Evolutionary conservation across 306 rosid species (phyloP).

Genomic region (Abrus pulchellus): DNA sequence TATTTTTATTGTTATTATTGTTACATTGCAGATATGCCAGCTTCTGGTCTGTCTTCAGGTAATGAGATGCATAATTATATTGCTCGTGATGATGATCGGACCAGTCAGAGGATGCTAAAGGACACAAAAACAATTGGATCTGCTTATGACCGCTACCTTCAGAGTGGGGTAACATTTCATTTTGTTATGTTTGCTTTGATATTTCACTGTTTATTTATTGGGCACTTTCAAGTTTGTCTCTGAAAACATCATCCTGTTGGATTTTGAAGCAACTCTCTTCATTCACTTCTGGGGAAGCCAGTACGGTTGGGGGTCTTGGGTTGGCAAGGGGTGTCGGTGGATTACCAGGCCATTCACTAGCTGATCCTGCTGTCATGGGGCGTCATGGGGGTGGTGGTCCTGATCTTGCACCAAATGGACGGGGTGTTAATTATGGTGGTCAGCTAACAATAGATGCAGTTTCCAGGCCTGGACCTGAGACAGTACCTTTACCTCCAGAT

Average conservation of each 20-base stretch:
- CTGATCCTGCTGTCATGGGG: constrained; percentile 67
- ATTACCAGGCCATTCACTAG: constrained; percentile 60
- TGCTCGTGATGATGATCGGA: constrained; percentile 65
- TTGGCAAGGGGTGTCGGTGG: constrained; percentile 66
- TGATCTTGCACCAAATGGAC: constrained; percentile 71
- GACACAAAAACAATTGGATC: constrained; percentile 78
- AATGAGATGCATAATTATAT: constrained; percentile 76
- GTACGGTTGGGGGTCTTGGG: constrained; percentile 66
- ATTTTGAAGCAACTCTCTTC: constrained; percentile 75
- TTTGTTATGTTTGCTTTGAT: constrained; percentile 36
- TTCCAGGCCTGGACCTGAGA: constrained; percentile 76
- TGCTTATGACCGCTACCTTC: constrained; percentile 95
- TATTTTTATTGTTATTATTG: neutral
- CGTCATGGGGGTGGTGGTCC: constrained; percentile 65
- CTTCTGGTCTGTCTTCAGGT: constrained; percentile 67
- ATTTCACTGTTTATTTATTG: neutral
- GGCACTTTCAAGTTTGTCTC: constrained; percentile 29
- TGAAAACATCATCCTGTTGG: constrained; percentile 51
- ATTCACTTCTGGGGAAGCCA: constrained; percentile 71
- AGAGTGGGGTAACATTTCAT: constrained; percentile 70
- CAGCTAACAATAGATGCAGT: constrained; percentile 68
- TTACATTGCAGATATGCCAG: constrained; percentile 57
- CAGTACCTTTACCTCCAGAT: constrained; percentile 83
- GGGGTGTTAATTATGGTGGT: constrained; percentile 63
- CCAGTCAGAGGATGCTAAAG: constrained; percentile 60